These are phyloP conservation scores for Beauveria caledonica DNA, from an alignment of 2,329 filamentous ascomycete species.

Conservation along the genomic window DNA sequence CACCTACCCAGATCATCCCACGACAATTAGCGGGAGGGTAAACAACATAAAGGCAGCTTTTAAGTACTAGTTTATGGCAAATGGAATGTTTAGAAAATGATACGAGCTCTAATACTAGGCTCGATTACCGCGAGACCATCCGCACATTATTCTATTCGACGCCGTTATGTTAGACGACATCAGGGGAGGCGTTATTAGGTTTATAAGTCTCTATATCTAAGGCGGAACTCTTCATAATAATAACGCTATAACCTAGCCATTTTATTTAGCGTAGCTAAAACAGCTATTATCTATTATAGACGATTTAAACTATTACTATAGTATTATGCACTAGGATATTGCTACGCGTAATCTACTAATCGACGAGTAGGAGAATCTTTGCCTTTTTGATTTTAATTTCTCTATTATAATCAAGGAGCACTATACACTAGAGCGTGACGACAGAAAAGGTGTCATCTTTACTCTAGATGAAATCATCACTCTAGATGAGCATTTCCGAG, in stretches of 20 bases:
- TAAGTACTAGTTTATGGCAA: no score
- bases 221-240: no score
- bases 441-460: constrained; percentile 28
- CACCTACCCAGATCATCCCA: no score
- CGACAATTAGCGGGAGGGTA: no score
- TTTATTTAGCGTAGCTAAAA: constrained; percentile 29
- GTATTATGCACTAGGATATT: constrained; percentile 32
- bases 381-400: constrained; percentile 31
- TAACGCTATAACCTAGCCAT: constrained; percentile 15
- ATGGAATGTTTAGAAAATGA: no score
- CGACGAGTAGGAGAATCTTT: constrained; percentile 23
- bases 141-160: no score
- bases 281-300: constrained; percentile 29
- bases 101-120: no score
- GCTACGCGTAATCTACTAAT: constrained; percentile 31
- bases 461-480: constrained; percentile 31
- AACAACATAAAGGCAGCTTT: no score
- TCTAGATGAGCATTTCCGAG: constrained; percentile 18
- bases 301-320: constrained; percentile 28
- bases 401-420: constrained; percentile 18
- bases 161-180: no score
- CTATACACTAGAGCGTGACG: constrained; percentile 19
- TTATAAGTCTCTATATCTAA: no score
- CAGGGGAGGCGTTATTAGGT: no score
- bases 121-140: no score